Percentiles rank a stretch among this genome's conserved stretches.
These are phyloP conservation scores for Fagopyrum esculentum DNA, from an alignment of 148 eudicot species.

Conservation along the genomic window DNA sequence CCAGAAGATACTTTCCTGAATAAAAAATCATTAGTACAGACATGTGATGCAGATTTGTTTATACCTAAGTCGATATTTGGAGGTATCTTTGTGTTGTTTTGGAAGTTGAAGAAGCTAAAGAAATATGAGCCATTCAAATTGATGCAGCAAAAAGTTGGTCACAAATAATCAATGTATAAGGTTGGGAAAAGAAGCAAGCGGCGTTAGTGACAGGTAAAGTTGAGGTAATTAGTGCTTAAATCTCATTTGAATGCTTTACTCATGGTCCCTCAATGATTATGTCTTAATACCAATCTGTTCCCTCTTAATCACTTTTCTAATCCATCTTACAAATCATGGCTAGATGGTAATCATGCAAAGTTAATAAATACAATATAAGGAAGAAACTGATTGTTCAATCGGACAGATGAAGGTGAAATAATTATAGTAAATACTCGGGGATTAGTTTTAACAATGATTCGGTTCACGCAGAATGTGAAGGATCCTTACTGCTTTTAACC, in stretches of 20 bases:
- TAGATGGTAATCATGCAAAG: neutral
- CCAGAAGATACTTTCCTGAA: neutral
- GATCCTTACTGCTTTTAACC: neutral
- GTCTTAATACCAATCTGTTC: neutral
- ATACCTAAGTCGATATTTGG: neutral
- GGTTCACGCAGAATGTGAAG: neutral
- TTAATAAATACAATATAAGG: neutral
- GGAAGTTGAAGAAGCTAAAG: neutral
- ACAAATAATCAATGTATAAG: neutral
- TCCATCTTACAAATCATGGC: neutral
- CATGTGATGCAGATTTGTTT: constrained; percentile 4
- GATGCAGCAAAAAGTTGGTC: constrained; percentile 10
- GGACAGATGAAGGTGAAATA: neutral
- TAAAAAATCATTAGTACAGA: neutral
- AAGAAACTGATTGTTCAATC: neutral
- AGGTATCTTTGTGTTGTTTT: constrained; percentile 5
- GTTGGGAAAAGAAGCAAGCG: neutral
- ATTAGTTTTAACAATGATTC: neutral
- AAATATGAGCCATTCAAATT: neutral
- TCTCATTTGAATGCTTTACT: neutral
- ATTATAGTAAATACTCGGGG: neutral
- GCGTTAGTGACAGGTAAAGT: constrained; percentile 2
- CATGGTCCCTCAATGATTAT: constrained; percentile 3
- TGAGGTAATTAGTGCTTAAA: neutral
- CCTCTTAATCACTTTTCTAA: neutral